Evolutionary conservation across 768 basidiomycete species (phyloP).

Genomic region (Agaricus subrufescens): DNA sequence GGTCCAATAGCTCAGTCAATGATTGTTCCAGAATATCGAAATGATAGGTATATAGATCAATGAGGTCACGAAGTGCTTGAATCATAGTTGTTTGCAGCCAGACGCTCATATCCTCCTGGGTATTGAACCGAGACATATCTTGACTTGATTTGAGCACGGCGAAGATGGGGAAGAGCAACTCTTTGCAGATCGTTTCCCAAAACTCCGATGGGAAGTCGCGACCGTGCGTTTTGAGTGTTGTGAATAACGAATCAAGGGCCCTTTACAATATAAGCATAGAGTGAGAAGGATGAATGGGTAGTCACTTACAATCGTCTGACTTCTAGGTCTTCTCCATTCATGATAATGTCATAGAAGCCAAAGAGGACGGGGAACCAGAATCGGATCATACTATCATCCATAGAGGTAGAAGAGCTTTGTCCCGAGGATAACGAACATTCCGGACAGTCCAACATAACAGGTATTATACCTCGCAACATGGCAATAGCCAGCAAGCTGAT

Average conservation of each 20-base stretch:
- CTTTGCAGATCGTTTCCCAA: constrained; percentile 97
- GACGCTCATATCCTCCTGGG: constrained; percentile 98
- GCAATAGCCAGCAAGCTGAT: constrained; percentile 94
- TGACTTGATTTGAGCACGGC: constrained; percentile 91
- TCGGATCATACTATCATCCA: constrained; percentile 87
- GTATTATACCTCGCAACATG: constrained; percentile 91
- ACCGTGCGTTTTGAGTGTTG: constrained; percentile 88
- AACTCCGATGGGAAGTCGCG: constrained; percentile 82
- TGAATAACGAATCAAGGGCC: constrained; percentile 94
- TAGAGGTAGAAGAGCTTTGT: constrained; percentile 14
- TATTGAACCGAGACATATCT: constrained; percentile 88
- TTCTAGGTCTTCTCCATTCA: constrained; percentile 99
- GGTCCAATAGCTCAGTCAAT: constrained; percentile 89
- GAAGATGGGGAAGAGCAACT: constrained; percentile 97
- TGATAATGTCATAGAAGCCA: constrained; percentile 99
- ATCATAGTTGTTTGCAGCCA: constrained; percentile 99
- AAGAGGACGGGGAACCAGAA: constrained; percentile 98
- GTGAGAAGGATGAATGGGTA: not conserved
- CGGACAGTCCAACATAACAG: constrained; percentile 82
- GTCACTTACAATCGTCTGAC: constrained; percentile 84
- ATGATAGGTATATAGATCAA: constrained; percentile 94
- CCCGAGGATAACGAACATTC: constrained; percentile 42
- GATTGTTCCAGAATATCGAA: constrained; percentile 88
- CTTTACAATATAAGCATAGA: constrained; percentile 35
- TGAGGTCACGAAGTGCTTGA: constrained; percentile 90